phyloP scores from a whole-genome alignment of 805 yeast genomes.

The Saturnispora saitoi region DNA sequence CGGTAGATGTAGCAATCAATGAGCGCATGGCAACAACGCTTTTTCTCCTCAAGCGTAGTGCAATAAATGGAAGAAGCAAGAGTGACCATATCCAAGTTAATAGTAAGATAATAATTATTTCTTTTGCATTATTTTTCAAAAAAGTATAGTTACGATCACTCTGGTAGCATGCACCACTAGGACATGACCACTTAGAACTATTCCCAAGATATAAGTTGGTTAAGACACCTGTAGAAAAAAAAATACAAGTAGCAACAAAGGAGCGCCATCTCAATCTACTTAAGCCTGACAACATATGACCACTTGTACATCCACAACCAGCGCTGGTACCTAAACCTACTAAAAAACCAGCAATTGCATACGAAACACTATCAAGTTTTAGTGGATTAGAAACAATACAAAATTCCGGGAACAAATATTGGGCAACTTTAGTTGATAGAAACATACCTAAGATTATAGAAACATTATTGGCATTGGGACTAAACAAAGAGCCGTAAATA shows the following conservation, averaged over 20 bases:
- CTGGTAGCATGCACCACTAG: slow-evolving; percentile 13
- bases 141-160: slow-evolving; percentile 16
- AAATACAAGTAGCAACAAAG: slow-evolving; percentile 35
- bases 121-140: slow-evolving; percentile 13
- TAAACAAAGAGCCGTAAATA: slow-evolving; percentile 25
- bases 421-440: slow-evolving; percentile 22
- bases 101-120: slow-evolving; percentile 11
- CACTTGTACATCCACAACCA: slow-evolving; percentile 48
- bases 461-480: slow-evolving; percentile 21
- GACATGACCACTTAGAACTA: not conserved
- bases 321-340: slow-evolving; percentile 41
- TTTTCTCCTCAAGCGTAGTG: slow-evolving; percentile 4
- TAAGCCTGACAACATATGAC: slow-evolving; percentile 46
- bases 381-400: slow-evolving; percentile 5
- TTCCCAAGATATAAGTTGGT: slow-evolving; percentile 12
- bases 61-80: slow-evolving; percentile 22
- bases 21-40: not conserved
- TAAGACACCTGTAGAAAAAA: slow-evolving; percentile 29
- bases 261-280: slow-evolving; percentile 38
- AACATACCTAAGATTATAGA: slow-evolving; percentile 32
- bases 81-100: slow-evolving; percentile 18
- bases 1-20: slow-evolving; percentile 17
- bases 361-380: slow-evolving; percentile 1
- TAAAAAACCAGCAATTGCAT: slow-evolving; percentile 30
- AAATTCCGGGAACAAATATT: slow-evolving; percentile 23